phyloP scores from a whole-genome alignment of 106 monocot species.

The Cymbidium sinense region DNA sequence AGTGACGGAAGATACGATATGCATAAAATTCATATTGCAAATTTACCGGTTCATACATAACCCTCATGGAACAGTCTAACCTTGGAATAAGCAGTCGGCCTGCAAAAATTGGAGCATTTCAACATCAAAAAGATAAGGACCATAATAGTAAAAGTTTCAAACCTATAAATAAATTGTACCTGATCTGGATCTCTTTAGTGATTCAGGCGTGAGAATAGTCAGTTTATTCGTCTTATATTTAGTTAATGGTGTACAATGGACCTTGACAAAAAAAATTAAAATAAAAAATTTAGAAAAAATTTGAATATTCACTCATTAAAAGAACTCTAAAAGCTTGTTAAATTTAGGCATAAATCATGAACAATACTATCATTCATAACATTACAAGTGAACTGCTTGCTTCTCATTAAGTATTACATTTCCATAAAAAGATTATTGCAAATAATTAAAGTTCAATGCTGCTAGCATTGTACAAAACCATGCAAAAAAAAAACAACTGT shows the following conservation, averaged over 20 bases:
- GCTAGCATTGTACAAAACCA: not conserved
- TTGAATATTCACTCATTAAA: too few relatives aligned
- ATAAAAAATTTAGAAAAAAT: too few relatives aligned
- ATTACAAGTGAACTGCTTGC: not conserved
- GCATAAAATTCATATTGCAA: slow-evolving; percentile 1
- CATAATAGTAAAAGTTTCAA: not conserved
- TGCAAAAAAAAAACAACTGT: not conserved
- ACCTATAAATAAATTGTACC: slow-evolving; percentile 2
- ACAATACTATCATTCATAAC: not conserved
- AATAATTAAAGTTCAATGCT: not conserved
- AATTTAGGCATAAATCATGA: not conserved
- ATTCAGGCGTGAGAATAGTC: slow-evolving; percentile 18
- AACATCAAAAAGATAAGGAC: too few relatives aligned
- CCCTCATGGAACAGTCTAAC: slow-evolving; percentile 14
- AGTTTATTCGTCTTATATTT: slow-evolving; percentile 3
- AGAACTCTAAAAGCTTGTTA: not conserved
- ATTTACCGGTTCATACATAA: slow-evolving; percentile 26
- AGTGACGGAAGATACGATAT: not conserved
- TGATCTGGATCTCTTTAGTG: slow-evolving; percentile 30
- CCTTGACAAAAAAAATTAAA: slow-evolving; percentile 9
- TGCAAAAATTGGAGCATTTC: not conserved
- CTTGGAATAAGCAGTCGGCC: slow-evolving; percentile 27
- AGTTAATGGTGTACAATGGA: slow-evolving; percentile 4
- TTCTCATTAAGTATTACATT: not conserved
- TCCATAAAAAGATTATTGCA: not conserved